These are phyloP conservation scores for Novakomyces olei DNA, from an alignment of 805 yeast genomes.

Conservation along the genomic window DNA sequence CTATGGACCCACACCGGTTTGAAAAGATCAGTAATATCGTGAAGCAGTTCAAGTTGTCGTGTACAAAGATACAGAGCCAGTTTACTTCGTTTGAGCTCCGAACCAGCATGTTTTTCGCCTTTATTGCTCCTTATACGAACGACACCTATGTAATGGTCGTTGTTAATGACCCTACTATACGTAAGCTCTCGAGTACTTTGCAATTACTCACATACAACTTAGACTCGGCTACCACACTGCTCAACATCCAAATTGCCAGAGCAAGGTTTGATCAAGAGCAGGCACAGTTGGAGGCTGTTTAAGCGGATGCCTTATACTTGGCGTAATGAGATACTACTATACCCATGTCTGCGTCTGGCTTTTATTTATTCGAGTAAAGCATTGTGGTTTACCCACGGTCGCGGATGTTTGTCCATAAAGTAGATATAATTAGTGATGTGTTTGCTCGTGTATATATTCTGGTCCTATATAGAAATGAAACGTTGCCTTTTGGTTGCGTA, in stretches of 20 bases:
- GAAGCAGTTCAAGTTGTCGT: slow-evolving; percentile 83
- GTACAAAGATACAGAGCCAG: slow-evolving; percentile 65
- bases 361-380: too few species aligned
- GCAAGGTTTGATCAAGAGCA: slow-evolving; percentile 20
- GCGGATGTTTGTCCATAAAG: too few species aligned
- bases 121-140: slow-evolving; percentile 21
- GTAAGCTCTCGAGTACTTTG: slow-evolving; percentile 4
- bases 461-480: too few species aligned
- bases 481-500: too few species aligned
- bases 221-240: slow-evolving; percentile 12
- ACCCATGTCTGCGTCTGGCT: too few species aligned
- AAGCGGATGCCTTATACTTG: too few species aligned
- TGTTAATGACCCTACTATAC: slow-evolving; percentile 13
- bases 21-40: slow-evolving; percentile 86
- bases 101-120: slow-evolving; percentile 23
- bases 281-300: too few species aligned
- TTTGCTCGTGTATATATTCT: too few species aligned
- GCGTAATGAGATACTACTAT: too few species aligned
- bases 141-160: slow-evolving; percentile 25
- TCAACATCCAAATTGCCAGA: slow-evolving; percentile 19
- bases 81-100: slow-evolving; percentile 55
- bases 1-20: slow-evolving; percentile 72
- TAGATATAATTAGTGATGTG: too few species aligned
- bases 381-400: too few species aligned
- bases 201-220: slow-evolving; percentile 15